phyloP scores from a whole-genome alignment of 441 rosid genomes.

The Eugenia klotzschiana region DNA sequence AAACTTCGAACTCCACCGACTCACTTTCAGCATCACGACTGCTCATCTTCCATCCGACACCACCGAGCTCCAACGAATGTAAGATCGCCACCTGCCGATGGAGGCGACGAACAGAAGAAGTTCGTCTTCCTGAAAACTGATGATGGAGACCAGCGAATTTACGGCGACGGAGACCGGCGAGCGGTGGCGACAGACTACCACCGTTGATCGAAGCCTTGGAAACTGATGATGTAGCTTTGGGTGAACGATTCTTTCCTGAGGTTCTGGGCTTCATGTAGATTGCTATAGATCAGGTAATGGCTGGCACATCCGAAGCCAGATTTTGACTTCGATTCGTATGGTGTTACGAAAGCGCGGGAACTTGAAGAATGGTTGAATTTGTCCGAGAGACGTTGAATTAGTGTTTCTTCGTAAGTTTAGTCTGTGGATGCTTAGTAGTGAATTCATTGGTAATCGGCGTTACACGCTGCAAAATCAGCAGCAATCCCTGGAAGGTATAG shows the following conservation, averaged over 20 bases:
- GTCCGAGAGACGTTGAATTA: not conserved
- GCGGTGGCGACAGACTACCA: not conserved
- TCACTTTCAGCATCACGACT: too few relatives aligned
- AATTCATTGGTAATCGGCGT: not conserved
- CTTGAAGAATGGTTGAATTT: not conserved
- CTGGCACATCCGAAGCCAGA: not conserved
- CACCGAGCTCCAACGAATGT: not conserved
- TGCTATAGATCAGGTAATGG: not conserved
- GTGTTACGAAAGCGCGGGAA: not conserved
- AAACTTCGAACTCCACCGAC: too few relatives aligned
- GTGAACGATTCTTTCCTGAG: not conserved
- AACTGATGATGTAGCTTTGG: not conserved
- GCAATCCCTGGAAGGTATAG: not conserved
- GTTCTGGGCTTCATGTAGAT: not conserved
- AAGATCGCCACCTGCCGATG: too few relatives aligned
- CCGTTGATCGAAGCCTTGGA: not conserved
- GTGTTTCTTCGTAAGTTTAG: not conserved
- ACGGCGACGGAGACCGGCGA: not conserved
- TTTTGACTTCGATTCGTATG: not conserved
- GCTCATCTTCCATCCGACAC: not conserved
- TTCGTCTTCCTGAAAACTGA: not conserved
- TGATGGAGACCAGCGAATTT: too few relatives aligned
- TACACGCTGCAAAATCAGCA: not conserved
- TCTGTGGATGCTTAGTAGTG: not conserved
- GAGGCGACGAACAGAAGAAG: not conserved